Base-by-base conservation (phyloP, 139 green algal species). In the Pleodorina starrii region DNA sequence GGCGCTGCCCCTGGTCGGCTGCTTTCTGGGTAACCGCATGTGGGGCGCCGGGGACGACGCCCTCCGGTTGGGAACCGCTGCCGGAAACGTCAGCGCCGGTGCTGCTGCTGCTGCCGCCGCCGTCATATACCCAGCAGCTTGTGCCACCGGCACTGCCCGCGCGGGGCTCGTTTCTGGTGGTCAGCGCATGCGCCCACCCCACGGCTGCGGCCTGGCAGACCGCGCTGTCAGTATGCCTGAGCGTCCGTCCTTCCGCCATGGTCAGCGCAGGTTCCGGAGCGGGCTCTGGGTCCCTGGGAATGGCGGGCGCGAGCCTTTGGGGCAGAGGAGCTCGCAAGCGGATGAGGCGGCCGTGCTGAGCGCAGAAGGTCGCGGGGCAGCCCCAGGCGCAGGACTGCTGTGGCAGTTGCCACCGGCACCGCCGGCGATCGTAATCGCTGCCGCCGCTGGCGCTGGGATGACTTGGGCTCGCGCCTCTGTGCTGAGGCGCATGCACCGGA, bases 301-400 rank as follows among this genome's bases (percentile, higher is more conserved):
- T n/a, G n/a, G n/a, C n/a, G n/a, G n/a, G n/a, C n/a, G n/a, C n/a
- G n/a, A n/a, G n/a, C n/a, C n/a, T n/a, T n/a, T n/a, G n/a, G n/a
- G n/a, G n/a, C n/a, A n/a, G n/a, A n/a, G n/a, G 54, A 66, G 3
- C 29, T 66, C 29, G 63, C 25, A 73, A 23, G 27, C 63, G 21
- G 9, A 84, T 9, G 0, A 84, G 48, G 48, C 76, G 32, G 12
- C 32, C 32, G 32, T 84, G 76, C 48, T 69, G 10, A 7, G 48
- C 14, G n/a, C 76, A 84, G 11, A 84, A 48, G 9, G 21, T 48
- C 6, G 50, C n/a, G 35, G 76, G 38, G 9, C 23, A 29, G 17
- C 76, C 76, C 76, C 76, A 84, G 11, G 76, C 36, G 76, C 48
- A 71, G 0, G 76, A 32, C 36, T 84, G 76, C 14, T 25, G 48